Conservation (phyloP, 139 green algal genomes). For the Marvania coccoides region DNA sequence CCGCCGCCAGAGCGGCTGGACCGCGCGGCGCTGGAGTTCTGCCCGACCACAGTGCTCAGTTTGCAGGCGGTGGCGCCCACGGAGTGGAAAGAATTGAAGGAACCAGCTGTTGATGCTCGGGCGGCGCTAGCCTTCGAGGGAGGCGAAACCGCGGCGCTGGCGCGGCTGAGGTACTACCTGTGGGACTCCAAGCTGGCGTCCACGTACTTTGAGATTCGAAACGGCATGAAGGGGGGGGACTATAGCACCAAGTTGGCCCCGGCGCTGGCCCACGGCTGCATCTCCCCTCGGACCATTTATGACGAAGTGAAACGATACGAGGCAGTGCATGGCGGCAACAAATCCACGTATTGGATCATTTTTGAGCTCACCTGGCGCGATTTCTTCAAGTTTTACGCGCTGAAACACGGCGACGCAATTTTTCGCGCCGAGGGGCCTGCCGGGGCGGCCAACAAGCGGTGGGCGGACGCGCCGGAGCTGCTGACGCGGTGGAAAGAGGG, state of each 20-base stretch:
- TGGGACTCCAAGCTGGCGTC: constrained; percentile 72
- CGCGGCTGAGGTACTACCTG: constrained; percentile 89
- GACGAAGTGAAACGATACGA: constrained; percentile 82
- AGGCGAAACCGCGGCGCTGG: constrained; percentile 79
- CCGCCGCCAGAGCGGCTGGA: too few relatives aligned
- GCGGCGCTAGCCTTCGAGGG: constrained; percentile 75
- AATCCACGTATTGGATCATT: constrained; percentile 87
- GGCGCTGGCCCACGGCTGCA: constrained; percentile 85
- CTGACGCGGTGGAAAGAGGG: constrained; percentile 73
- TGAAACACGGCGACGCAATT: constrained; percentile 85
- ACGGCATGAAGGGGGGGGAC: constrained; percentile 91
- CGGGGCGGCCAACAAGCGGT: constrained; percentile 24
- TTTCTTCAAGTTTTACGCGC: constrained; percentile 87
- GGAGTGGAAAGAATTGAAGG: neutral
- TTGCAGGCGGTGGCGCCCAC: constrained; percentile 24
- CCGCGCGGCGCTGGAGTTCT: neutral
- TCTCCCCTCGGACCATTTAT: constrained; percentile 73
- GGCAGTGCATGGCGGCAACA: constrained; percentile 67
- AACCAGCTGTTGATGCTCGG: neutral
- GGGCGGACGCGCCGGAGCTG: constrained; percentile 36
- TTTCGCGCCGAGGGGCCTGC: constrained; percentile 61
- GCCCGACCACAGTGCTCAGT: constrained; percentile 32
- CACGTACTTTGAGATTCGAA: constrained; percentile 74
- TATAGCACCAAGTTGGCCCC: constrained; percentile 92
- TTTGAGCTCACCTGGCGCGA: constrained; percentile 95